Evolutionary conservation across 2,329 filamentous ascomycete species (phyloP), one percentile per base, ranked within the genome.

Genomic region (Arachnomyces sp.): DNA sequence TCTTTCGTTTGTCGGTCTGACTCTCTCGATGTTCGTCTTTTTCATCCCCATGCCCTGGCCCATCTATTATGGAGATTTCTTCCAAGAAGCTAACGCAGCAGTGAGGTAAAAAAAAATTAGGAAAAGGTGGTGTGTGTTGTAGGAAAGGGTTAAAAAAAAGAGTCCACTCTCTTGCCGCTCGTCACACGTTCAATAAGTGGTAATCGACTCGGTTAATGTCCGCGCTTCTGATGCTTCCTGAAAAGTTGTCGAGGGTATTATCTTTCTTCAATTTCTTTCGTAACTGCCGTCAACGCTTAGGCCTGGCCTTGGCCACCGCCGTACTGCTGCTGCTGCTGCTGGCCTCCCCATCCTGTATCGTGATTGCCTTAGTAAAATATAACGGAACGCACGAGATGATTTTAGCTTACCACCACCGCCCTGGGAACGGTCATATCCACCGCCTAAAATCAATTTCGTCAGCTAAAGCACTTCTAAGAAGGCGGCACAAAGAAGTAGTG

Each of bases 391-490:
- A 31, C 28, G 15, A 25, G 14, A 20, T 17, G 7, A 25, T 33
- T 48, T 47, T 40, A 52, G 49, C 48, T 36, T 36, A 45, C 49
- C 52, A 6, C 56, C 54, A 31, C 56, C 56, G 12, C 55, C 56
- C 28, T 51, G 52, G n/a, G n/a, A n/a, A 18, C 52, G 49, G 11
- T 52, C 48, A 37, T 55, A 55, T 20, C 50, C 43, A 40, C 52
- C 52, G 29, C 53, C 52, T 12, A 46, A 46, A 53, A 30, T 14
- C 38, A 15, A 34, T 39, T 35, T 28, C 12, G n/a, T 33, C 14
- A 36, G 7, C 41, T 28, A 35, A 43, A 34, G 9, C 11, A 25
- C 14, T 4, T 35, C 4, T 4, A 7, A 20, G 4, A 35, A 8
- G 20, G 9, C 5, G 9, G 9, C 20, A 5, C 20, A 25, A 9